These are phyloP conservation scores for Cadophora gregata DNA, from an alignment of 2,329 filamentous ascomycete species.

Conservation along the genomic window DNA sequence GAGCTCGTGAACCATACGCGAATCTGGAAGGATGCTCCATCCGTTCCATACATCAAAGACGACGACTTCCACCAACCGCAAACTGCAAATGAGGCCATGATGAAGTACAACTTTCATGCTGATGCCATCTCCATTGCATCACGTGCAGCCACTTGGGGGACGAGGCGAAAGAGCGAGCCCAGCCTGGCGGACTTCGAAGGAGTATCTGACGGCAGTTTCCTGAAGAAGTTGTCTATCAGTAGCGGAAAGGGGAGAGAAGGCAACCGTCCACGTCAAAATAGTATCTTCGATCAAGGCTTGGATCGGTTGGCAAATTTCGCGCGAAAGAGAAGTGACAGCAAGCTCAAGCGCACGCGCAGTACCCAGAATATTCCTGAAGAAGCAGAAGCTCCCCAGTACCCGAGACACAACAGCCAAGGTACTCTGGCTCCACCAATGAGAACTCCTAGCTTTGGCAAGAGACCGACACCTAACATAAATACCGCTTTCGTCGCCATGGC, in stretches of 20 bases:
- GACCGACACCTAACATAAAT: conserved; percentile 62
- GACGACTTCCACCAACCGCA: conserved; percentile 52
- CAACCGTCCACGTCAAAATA: conserved; percentile 54
- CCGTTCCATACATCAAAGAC: conserved; percentile 43
- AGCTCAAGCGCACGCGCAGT: conserved; percentile 42
- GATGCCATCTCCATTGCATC: conserved; percentile 63
- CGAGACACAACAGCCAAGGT: conserved; percentile 43
- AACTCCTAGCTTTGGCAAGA: conserved; percentile 56
- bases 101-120: conserved; percentile 50
- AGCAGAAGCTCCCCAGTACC: conserved; percentile 40
- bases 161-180: conserved; percentile 68
- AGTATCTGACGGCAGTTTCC: conserved; percentile 63
- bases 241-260: conserved; percentile 47
- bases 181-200: conserved; percentile 63
- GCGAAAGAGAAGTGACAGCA: conserved; percentile 42
- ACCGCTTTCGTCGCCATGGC: conserved; percentile 63
- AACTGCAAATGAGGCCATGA: conserved; percentile 57
- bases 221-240: conserved; percentile 66
- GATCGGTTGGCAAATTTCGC: conserved; percentile 41
- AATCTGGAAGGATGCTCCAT: conserved; percentile 47
- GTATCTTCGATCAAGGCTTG: conserved; percentile 55
- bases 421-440: conserved; percentile 57
- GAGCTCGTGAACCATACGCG: conserved; percentile 42
- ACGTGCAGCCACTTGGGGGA: conserved; percentile 72
- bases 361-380: conserved; percentile 39